Evolutionary conservation across 2,329 filamentous ascomycete genomes (phyloP).

Genomic region (Penicillium sclerotigenum): DNA sequence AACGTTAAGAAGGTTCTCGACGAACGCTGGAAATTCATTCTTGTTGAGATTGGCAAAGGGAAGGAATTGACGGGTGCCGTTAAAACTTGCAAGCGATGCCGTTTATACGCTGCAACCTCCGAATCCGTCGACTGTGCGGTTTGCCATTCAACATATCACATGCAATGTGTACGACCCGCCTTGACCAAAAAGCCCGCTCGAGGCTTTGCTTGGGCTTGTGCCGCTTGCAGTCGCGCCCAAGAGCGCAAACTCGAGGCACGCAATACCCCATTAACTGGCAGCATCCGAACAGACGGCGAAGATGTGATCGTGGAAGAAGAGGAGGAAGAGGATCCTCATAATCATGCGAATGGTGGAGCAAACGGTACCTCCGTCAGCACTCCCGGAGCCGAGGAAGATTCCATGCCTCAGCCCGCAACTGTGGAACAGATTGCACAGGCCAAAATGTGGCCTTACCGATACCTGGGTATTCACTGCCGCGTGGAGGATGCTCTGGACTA

Average conservation of each 20-base stretch:
- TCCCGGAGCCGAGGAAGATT: slow-evolving; percentile 54
- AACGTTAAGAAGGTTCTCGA: slow-evolving; percentile 94
- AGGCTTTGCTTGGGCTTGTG: slow-evolving; percentile 97
- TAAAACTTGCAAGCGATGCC: slow-evolving; percentile 92
- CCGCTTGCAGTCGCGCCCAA: slow-evolving; percentile 91
- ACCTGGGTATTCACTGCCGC: slow-evolving; percentile 91
- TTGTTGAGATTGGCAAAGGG: slow-evolving; percentile 87
- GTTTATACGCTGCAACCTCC: slow-evolving; percentile 86
- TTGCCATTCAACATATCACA: slow-evolving; percentile 93
- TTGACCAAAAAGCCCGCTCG: slow-evolving; percentile 93
- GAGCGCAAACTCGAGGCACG: slow-evolving; percentile 88
- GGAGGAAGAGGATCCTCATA: slow-evolving; percentile 62
- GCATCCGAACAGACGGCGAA: slow-evolving; percentile 52
- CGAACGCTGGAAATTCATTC: slow-evolving; percentile 92
- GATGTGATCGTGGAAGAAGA: slow-evolving; percentile 65
- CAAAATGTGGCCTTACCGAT: slow-evolving; percentile 93
- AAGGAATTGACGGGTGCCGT: slow-evolving; percentile 95
- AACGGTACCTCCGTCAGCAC: slow-evolving; percentile 64
- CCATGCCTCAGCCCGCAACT: slow-evolving; percentile 61
- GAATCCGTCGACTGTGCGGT: slow-evolving; percentile 97
- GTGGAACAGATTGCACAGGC: slow-evolving; percentile 88
- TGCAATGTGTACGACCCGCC: slow-evolving; percentile 93
- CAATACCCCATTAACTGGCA: slow-evolving; percentile 71
- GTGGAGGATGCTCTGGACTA: slow-evolving; percentile 95
- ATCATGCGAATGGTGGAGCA: slow-evolving; percentile 51